phyloP scores from a whole-genome alignment of 108 stramenopile species.

The Skeletonema costatum region DNA sequence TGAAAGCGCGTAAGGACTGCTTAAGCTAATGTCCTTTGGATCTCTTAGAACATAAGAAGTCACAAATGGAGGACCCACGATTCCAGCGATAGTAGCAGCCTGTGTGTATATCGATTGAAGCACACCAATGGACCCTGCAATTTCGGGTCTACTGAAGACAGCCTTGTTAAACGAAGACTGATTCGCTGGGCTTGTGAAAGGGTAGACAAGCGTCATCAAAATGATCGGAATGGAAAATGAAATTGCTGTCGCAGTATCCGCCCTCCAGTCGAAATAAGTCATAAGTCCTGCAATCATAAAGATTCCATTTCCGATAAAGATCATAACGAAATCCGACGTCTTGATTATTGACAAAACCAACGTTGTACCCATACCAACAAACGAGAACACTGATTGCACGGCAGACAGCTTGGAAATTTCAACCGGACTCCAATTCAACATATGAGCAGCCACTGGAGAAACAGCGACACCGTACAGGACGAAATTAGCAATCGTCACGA shows the following conservation, averaged over 20 bases:
- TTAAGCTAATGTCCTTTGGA: neutral
- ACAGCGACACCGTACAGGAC: neutral
- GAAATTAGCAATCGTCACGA: neutral
- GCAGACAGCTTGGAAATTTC: neutral
- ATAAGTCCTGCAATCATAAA: neutral
- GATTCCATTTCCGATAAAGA: neutral
- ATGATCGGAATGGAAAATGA: constrained; percentile 9
- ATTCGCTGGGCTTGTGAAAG: constrained; percentile 20
- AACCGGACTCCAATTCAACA: neutral
- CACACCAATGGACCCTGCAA: constrained; percentile 9
- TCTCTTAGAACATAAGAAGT: constrained; percentile 10
- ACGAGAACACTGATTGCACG: neutral
- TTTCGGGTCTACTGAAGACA: neutral
- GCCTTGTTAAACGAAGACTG: constrained; percentile 12
- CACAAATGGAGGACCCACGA: neutral
- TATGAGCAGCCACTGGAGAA: neutral
- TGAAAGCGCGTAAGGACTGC: neutral
- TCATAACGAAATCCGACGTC: neutral
- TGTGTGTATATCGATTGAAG: constrained; percentile 21
- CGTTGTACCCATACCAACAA: neutral
- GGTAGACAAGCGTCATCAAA: constrained; percentile 1
- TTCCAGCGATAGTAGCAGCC: constrained; percentile 13
- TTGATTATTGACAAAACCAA: neutral
- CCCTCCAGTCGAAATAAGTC: constrained; percentile 5
- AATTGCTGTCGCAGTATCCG: neutral